Percentiles rank a stretch among this genome's conserved stretches.
Conservation (phyloP, 768 basidiomycete species). For the Boletus bicolor region DNA sequence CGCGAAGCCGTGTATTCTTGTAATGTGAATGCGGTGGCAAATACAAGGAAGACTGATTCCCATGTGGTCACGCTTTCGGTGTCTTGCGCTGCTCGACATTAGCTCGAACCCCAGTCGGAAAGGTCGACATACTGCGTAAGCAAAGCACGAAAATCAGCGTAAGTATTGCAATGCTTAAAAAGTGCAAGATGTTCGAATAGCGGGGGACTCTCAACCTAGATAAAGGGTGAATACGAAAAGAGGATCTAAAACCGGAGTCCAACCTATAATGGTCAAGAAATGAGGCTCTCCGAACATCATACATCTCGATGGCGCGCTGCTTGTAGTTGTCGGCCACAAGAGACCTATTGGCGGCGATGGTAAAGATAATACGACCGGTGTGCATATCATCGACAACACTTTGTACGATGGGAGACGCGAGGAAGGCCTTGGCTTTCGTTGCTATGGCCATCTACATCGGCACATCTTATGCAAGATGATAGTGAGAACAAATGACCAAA, state of each 20-base stretch:
- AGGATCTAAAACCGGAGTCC: not conserved
- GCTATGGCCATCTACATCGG: conserved; percentile 76
- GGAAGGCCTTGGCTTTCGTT: conserved; percentile 78
- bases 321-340: conserved; percentile 92
- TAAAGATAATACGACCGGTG: conserved; percentile 71
- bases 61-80: conserved; percentile 48
- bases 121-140: conserved; percentile 56
- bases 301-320: conserved; percentile 67
- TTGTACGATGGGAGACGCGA: conserved; percentile 81
- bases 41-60: conserved; percentile 73
- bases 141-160: conserved; percentile 70
- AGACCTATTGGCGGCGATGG: conserved; percentile 58
- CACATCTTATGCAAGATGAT: not conserved
- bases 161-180: conserved; percentile 70
- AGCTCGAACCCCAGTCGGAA: conserved; percentile 1
- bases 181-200: conserved; percentile 75
- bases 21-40: conserved; percentile 73
- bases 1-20: conserved; percentile 87
- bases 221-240: not conserved
- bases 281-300: conserved; percentile 61
- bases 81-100: conserved; percentile 50
- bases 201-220: conserved; percentile 74
- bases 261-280: conserved; percentile 85
- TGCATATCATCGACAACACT: conserved; percentile 87
- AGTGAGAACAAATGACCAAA: not conserved